Evolutionary conservation across 768 basidiomycete species (phyloP).

Genomic region (Boletus rubropictus): DNA sequence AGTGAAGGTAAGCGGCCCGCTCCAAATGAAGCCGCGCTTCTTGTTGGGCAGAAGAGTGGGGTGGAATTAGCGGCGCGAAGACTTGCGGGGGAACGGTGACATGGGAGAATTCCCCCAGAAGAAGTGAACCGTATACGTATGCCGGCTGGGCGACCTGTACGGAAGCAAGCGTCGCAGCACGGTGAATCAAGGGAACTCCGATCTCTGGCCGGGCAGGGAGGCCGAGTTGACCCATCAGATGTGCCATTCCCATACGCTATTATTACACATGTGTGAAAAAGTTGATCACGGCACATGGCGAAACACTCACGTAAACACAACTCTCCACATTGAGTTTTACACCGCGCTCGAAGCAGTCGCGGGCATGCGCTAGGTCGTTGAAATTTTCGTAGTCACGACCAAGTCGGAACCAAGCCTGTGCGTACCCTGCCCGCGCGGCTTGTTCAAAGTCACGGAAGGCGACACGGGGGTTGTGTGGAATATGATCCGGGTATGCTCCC

Average conservation of each 20-base stretch:
- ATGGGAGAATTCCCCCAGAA: constrained; percentile 78
- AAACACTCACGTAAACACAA: constrained; percentile 65
- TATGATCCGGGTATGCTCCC: constrained; percentile 62
- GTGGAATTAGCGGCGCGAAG: constrained; percentile 51
- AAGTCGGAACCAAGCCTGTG: constrained; percentile 85
- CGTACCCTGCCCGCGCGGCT: constrained; percentile 71
- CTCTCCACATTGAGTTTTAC: constrained; percentile 67
- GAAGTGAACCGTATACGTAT: constrained; percentile 82
- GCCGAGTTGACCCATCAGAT: constrained; percentile 82
- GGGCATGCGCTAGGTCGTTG: constrained; percentile 65
- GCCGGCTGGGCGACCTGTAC: constrained; percentile 81
- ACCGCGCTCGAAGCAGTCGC: constrained; percentile 84
- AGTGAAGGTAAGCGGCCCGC: constrained; percentile 78
- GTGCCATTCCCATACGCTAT: constrained; percentile 89
- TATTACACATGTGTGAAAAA: constrained; percentile 27
- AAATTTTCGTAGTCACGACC: constrained; percentile 91
- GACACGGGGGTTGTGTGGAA: constrained; percentile 60
- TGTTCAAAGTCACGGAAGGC: constrained; percentile 90
- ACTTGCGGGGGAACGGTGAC: constrained; percentile 46
- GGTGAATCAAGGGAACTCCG: constrained; percentile 69
- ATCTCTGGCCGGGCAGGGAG: constrained; percentile 45
- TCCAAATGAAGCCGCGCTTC: constrained; percentile 79
- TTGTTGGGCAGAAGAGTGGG: constrained; percentile 39
- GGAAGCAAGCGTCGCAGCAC: constrained; percentile 70
- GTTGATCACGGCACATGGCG: background rate